Conservation (phyloP, 106 monocot species). For the Allium fistulosum region DNA sequence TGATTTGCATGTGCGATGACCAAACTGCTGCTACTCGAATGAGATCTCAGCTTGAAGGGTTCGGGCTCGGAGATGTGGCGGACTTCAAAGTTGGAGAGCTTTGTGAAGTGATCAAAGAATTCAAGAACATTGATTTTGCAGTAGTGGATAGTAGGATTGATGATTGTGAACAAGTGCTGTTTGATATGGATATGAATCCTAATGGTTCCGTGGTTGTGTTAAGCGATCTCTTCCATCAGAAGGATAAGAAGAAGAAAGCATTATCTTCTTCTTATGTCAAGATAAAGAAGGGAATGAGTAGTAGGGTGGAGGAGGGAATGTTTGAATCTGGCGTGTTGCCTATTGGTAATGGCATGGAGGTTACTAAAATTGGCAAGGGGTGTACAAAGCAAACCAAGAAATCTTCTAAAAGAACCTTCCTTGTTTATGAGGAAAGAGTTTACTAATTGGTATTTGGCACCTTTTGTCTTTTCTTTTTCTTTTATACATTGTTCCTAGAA, state of each 20-base stretch:
- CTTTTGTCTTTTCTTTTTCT: too few relatives aligned
- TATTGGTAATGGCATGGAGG: conserved; percentile 14
- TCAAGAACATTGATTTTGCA: conserved; percentile 16
- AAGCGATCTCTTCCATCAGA: conserved; percentile 6
- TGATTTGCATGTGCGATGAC: not conserved
- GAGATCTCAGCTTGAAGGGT: too few relatives aligned
- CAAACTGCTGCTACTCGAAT: not conserved
- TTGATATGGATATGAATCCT: conserved; percentile 13
- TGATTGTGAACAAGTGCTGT: not conserved
- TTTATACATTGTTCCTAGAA: too few relatives aligned
- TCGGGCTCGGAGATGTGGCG: not conserved
- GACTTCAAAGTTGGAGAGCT: not conserved
- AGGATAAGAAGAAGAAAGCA: not conserved
- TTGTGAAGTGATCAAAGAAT: not conserved
- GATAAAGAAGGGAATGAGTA: not conserved
- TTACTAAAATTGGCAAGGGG: conserved; percentile 8
- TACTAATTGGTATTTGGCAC: too few relatives aligned
- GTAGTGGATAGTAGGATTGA: conserved; percentile 10
- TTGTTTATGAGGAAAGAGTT: conserved; percentile 7
- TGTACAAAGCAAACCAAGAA: too few relatives aligned
- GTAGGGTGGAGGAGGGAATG: not conserved
- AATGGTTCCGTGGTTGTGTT: conserved; percentile 15
- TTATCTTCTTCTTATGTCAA: not conserved
- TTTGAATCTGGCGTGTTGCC: conserved; percentile 8
- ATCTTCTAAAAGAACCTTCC: conserved; percentile 4